Percentiles rank a stretch among this genome's conserved stretches.
Evolutionary conservation across 345 rosid species (phyloP).

Genomic region (Lumnitzera racemosa): DNA sequence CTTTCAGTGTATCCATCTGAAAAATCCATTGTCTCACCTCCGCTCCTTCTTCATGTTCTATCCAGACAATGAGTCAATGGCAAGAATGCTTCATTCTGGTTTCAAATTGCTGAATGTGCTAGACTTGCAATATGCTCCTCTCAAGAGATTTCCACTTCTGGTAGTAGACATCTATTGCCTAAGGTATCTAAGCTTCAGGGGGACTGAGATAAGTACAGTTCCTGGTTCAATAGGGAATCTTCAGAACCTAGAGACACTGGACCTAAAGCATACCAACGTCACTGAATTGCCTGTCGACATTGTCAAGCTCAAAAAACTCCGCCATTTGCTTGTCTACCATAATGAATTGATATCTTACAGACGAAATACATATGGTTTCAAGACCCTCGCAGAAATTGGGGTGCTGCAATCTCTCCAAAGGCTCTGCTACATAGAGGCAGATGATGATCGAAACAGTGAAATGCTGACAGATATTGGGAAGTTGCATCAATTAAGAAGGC

Average conservation of each 20-base stretch:
- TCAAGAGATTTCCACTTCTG: background rate
- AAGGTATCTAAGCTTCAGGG: conserved; percentile 7
- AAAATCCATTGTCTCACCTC: background rate
- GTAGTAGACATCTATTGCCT: background rate
- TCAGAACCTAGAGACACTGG: conserved; percentile 4
- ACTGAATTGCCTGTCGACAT: conserved; percentile 2
- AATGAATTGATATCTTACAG: background rate
- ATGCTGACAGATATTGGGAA: conserved; percentile 9
- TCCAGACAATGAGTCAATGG: background rate
- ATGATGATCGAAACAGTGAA: conserved; percentile 1
- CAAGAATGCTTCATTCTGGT: background rate
- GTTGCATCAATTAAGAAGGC: conserved; percentile 11
- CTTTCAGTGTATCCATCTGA: background rate
- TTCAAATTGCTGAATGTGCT: conserved; percentile 6
- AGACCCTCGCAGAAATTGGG: conserved; percentile 1
- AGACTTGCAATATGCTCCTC: conserved; percentile 2
- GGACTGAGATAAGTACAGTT: background rate
- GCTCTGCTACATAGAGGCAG: conserved; percentile 19
- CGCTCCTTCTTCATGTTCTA: conserved; percentile 6
- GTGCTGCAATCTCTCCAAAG: conserved; percentile 8
- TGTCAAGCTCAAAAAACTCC: background rate
- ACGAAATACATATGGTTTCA: conserved; percentile 5
- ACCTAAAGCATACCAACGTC: conserved; percentile 4
- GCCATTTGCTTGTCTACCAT: conserved; percentile 6
- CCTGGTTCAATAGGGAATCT: conserved; percentile 8